Percentiles rank a stretch among this genome's conserved stretches.
phyloP scores from a whole-genome alignment of 2,329 filamentous ascomycete species.

The Biscogniauxia sp. region DNA sequence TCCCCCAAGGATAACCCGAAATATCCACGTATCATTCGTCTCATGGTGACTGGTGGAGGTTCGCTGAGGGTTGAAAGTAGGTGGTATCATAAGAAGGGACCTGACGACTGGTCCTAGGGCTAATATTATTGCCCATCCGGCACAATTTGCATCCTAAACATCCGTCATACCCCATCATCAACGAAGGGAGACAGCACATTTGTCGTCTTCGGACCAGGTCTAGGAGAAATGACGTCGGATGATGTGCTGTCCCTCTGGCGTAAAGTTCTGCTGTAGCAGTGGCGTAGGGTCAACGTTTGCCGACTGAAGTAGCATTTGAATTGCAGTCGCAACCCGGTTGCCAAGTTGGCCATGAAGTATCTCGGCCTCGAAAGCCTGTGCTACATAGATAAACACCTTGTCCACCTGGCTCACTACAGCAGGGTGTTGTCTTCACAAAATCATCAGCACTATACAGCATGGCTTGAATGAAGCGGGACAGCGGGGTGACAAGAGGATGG shows the following conservation, averaged over 20 bases:
- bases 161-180: background rate
- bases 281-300: slow-evolving; percentile 74
- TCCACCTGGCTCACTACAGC: slow-evolving; percentile 73
- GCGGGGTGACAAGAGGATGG: background rate
- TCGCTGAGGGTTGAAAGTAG: background rate
- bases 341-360: slow-evolving; percentile 84
- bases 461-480: background rate
- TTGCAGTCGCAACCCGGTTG: slow-evolving; percentile 70
- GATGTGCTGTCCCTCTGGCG: slow-evolving; percentile 75
- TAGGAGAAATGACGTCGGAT: slow-evolving; percentile 77
- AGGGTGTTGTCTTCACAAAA: slow-evolving; percentile 71
- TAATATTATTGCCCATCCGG: background rate
- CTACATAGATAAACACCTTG: slow-evolving; percentile 81
- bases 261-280: slow-evolving; percentile 67
- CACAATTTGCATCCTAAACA: background rate
- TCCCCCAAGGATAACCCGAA: background rate
- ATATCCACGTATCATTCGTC: background rate
- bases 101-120: background rate
- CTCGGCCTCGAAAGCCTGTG: slow-evolving; percentile 85
- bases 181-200: background rate
- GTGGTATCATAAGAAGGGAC: background rate
- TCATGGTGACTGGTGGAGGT: background rate
- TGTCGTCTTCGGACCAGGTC: background rate
- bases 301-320: slow-evolving; percentile 72
- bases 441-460: background rate